These are phyloP conservation scores for Eucalyptus virginea DNA, from an alignment of 345 rosid genomes.

Conservation along the genomic window DNA sequence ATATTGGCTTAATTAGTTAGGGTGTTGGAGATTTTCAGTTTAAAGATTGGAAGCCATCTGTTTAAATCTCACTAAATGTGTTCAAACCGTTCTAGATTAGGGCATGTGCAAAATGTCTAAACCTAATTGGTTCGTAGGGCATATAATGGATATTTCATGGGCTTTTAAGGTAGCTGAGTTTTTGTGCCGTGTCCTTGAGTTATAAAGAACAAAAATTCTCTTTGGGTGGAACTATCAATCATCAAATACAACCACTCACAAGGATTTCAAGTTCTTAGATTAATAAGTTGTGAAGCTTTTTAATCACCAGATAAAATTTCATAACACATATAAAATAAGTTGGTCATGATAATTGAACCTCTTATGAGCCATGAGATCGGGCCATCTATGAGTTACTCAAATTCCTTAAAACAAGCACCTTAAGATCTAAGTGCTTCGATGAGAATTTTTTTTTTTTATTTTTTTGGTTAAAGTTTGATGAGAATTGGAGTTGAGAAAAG, in stretches of 20 bases:
- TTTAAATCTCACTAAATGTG: background rate
- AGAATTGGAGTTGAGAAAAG: background rate
- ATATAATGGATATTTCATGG: background rate
- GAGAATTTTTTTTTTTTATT: background rate
- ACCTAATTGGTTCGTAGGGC: background rate
- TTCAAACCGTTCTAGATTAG: background rate
- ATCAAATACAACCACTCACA: background rate
- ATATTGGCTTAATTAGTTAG: background rate
- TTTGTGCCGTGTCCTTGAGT: background rate
- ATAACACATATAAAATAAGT: too few species aligned
- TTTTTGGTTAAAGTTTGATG: too few species aligned
- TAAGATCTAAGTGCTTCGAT: background rate
- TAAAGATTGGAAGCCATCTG: too few species aligned
- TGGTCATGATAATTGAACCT: background rate
- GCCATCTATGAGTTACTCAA: background rate
- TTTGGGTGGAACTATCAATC: background rate
- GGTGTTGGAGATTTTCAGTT: background rate
- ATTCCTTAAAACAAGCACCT: background rate
- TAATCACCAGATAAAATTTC: too few species aligned
- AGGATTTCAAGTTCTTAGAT: background rate
- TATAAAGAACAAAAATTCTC: background rate
- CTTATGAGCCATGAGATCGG: background rate
- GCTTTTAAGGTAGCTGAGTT: background rate
- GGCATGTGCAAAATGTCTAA: background rate
- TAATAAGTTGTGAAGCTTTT: background rate